Evolutionary conservation across 495 filamentous ascomycete genomes (phyloP).

Genomic region (Chaetomidium leptoderma): DNA sequence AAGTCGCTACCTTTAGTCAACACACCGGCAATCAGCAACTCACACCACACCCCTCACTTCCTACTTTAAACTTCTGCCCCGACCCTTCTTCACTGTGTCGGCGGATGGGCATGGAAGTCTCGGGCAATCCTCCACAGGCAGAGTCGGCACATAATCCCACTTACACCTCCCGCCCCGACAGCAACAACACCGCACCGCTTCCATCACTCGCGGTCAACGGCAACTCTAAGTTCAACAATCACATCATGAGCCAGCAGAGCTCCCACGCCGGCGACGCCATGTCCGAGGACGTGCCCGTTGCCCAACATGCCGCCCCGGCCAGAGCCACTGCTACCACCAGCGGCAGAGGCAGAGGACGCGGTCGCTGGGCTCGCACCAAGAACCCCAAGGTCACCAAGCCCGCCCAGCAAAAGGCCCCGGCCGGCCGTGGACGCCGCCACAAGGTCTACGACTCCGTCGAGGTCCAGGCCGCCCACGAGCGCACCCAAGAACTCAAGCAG

Average conservation of each 20-base stretch:
- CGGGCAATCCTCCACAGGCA: constrained; percentile 23
- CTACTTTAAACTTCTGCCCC: too few relatives aligned
- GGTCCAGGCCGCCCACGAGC: constrained; percentile 46
- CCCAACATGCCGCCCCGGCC: constrained; percentile 24
- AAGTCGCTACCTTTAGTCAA: background rate
- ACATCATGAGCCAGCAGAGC: constrained; percentile 19
- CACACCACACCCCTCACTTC: too few relatives aligned
- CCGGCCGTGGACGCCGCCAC: constrained; percentile 41
- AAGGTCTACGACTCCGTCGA: constrained; percentile 39
- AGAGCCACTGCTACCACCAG: constrained; percentile 27
- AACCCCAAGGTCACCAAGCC: constrained; percentile 34
- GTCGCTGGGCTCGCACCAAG: constrained; percentile 15
- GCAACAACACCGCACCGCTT: background rate
- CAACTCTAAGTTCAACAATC: background rate
- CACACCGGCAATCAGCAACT: too few relatives aligned
- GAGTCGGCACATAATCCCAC: constrained; percentile 18
- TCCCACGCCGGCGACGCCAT: constrained; percentile 23
- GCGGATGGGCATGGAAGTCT: constrained; percentile 30
- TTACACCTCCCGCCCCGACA: constrained; percentile 9
- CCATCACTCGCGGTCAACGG: constrained; percentile 3
- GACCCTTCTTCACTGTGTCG: background rate
- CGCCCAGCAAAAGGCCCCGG: constrained; percentile 28
- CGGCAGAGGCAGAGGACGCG: constrained; percentile 31
- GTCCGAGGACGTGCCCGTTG: constrained; percentile 14
- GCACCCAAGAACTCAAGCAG: constrained; percentile 40